Conservation (phyloP, 768 basidiomycete species). For the Lactarius quietus region DNA sequence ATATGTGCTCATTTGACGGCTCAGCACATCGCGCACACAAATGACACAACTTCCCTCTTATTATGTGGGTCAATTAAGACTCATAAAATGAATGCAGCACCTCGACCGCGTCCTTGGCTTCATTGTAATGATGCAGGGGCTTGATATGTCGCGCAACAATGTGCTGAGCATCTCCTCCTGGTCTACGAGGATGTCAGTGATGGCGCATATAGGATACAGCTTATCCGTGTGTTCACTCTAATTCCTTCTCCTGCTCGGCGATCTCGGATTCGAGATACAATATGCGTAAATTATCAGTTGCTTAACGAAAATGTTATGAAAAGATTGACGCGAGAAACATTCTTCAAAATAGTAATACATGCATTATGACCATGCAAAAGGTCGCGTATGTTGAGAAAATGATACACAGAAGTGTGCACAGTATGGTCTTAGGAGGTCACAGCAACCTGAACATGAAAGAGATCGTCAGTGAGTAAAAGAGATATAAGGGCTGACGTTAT, state of each 20-base stretch:
- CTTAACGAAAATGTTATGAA: too few species aligned
- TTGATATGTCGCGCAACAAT: slow-evolving; percentile 63
- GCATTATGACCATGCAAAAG: too few species aligned
- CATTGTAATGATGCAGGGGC: slow-evolving; percentile 69
- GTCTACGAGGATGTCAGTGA: slow-evolving; percentile 27
- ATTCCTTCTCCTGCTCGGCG: slow-evolving; percentile 13
- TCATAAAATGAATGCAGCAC: slow-evolving; percentile 32
- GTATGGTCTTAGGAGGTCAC: too few species aligned
- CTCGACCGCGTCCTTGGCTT: slow-evolving; percentile 78
- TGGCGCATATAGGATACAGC: background rate
- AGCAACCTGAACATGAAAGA: too few species aligned
- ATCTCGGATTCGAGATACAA: slow-evolving; percentile 21
- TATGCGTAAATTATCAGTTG: too few species aligned
- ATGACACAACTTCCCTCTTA: slow-evolving; percentile 64
- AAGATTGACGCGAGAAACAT: too few species aligned
- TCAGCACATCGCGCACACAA: slow-evolving; percentile 1
- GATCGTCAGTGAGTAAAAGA: too few species aligned
- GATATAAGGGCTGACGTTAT: too few species aligned
- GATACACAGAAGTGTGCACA: too few species aligned
- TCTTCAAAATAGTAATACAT: too few species aligned
- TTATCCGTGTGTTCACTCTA: slow-evolving; percentile 5
- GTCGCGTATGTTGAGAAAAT: too few species aligned
- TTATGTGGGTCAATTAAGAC: slow-evolving; percentile 43
- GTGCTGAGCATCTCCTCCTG: slow-evolving; percentile 45
- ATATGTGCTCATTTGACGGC: slow-evolving; percentile 15